These are phyloP conservation scores for Leccinum obscurum DNA, from an alignment of 768 basidiomycete genomes.

Conservation along the genomic window DNA sequence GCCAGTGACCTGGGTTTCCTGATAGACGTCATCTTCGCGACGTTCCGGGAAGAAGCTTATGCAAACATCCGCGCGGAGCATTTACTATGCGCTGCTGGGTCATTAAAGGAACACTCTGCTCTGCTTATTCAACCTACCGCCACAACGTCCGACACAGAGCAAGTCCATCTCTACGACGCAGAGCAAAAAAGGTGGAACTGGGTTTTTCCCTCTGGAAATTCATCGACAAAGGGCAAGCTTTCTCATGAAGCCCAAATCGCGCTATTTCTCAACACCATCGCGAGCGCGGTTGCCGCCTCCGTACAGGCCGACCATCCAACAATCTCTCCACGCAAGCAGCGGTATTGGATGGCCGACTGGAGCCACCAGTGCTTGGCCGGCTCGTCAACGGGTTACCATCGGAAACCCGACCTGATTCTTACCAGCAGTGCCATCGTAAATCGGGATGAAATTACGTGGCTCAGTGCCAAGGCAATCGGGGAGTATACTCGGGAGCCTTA, in stretches of 20 bases:
- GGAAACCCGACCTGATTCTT: background rate
- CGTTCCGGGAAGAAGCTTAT: background rate
- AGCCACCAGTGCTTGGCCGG: background rate
- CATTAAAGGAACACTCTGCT: background rate
- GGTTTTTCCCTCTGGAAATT: background rate
- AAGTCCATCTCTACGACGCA: background rate
- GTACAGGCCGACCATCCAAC: background rate
- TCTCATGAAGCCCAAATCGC: background rate
- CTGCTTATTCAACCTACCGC: background rate
- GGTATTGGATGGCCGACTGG: background rate
- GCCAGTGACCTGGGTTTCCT: background rate
- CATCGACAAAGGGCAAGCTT: background rate
- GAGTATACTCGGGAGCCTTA: background rate
- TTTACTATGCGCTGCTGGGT: background rate
- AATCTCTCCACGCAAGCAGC: background rate
- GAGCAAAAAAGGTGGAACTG: background rate
- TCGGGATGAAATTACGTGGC: background rate
- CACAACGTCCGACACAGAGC: no score
- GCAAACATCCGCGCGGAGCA: background rate
- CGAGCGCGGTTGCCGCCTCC: background rate
- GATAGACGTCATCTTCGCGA: background rate
- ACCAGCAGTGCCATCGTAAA: background rate
- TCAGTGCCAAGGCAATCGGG: background rate
- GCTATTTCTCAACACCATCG: background rate
- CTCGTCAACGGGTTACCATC: background rate